Evolutionary conservation across 768 basidiomycete genomes (phyloP).

Genomic region (Xerocomus brunneocitrinus): DNA sequence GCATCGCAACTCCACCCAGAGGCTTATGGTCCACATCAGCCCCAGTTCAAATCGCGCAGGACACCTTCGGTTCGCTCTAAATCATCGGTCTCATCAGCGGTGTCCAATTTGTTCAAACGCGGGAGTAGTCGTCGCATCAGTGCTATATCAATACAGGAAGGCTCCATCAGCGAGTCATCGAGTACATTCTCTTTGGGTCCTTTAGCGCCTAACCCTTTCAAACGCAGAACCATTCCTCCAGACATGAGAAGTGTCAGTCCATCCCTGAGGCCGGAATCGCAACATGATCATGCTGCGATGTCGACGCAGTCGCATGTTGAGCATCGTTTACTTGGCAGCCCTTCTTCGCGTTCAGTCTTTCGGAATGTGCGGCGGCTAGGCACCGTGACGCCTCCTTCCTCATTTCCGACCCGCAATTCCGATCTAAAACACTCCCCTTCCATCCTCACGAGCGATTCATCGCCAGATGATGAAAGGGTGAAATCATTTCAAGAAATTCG

Average conservation of each 20-base stretch:
- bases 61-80: constrained; percentile 52
- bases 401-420: constrained; percentile 36
- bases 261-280: constrained; percentile 30
- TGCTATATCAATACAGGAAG: constrained; percentile 38
- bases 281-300: constrained; percentile 37
- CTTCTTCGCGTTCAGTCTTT: constrained; percentile 39
- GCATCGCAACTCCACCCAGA: constrained; percentile 17
- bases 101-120: constrained; percentile 50
- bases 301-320: constrained; percentile 42
- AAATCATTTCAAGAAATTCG: constrained; percentile 61
- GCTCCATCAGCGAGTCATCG: constrained; percentile 40
- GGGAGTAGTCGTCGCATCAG: constrained; percentile 35
- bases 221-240: constrained; percentile 43
- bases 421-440: constrained; percentile 37
- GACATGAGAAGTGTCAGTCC: constrained; percentile 31
- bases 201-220: constrained; percentile 32
- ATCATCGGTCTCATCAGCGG: constrained; percentile 46
- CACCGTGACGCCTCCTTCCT: constrained; percentile 50
- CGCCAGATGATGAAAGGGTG: constrained; percentile 51
- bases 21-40: constrained; percentile 26
- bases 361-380: constrained; percentile 44
- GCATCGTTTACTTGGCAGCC: constrained; percentile 16
- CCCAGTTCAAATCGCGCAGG: constrained; percentile 33
- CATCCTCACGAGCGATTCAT: constrained; percentile 32
- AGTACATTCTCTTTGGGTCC: constrained; percentile 36